Evolutionary conservation across 345 rosid genomes (phyloP), one percentile per base, ranked within the genome.

Genomic region (Eucalyptus viminalis): DNA sequence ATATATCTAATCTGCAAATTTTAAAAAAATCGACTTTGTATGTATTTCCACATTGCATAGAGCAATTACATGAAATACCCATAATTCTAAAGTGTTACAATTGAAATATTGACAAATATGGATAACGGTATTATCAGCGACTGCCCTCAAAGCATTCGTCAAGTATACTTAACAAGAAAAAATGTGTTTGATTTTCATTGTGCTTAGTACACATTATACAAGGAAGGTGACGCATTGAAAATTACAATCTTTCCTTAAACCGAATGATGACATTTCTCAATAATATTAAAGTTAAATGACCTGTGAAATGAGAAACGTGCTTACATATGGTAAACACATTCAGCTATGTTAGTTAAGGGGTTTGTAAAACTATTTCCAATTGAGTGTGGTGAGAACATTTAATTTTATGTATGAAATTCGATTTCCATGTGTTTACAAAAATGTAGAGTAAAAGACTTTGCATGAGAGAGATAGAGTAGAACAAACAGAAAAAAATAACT

Each of bases 401-500:
- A 56, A 24, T 5, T 24, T 56, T 1, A 24, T 9, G 12, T 56
- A 56, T 56, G 62, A 22, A 24, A 3, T 56, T 56, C 6, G 0
- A 56, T 56, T 56, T 56, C 3, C 3, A 10, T 5, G 3, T 56
- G 17, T 9, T 2, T 25, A 1, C 29, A 56, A 24, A 56, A 56
- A 24, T 24, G 6, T 4, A 22, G 13, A 9, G 13, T 56, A 56
- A 56, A 56, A 56, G 3, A 24, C 3, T 24, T 2, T 5, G 16
- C 0, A 0, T 0, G 21, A 65, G 5, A 65, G 40, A 65, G 37
- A 62, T 7, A 29, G 19, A 62, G 9, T 62, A 62, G 72, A 37
- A n/a, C 0, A 14, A 0, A 0, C 0, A 7, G 43, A 43, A 1
- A 60, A 62, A 53, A 53, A 29, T 0, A 37, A 72, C 24, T 11